A percentile compares a stretch with the other conserved stretches of the same genome.
Conservation (phyloP, 495 filamentous ascomycete species). For the Daldinia childiae region DNA sequence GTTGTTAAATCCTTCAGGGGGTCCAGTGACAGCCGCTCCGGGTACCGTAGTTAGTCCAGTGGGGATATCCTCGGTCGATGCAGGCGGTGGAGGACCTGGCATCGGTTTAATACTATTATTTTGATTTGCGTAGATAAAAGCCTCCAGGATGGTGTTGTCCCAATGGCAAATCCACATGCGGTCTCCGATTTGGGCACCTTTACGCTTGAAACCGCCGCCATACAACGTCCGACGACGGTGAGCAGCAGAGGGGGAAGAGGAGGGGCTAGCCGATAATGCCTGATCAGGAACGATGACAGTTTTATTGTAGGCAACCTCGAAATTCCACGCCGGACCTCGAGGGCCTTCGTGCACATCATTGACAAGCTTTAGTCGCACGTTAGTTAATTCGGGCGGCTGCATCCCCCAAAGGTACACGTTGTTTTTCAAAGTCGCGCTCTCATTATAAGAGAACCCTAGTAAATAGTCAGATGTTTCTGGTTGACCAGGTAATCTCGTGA, state of each 20-base stretch:
- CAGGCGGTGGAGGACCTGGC: slow-evolving; percentile 37
- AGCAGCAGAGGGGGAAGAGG: slow-evolving; percentile 21
- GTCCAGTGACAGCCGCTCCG: slow-evolving; percentile 38
- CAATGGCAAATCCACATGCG: slow-evolving; percentile 89
- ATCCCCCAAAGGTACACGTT: slow-evolving; percentile 72
- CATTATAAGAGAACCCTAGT: slow-evolving; percentile 49
- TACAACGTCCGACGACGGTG: slow-evolving; percentile 34
- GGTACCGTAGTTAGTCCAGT: slow-evolving; percentile 6
- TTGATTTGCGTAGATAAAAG: slow-evolving; percentile 80
- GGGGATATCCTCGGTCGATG: background rate
- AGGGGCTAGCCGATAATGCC: slow-evolving; percentile 48
- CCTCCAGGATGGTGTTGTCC: slow-evolving; percentile 82
- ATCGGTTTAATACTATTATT: slow-evolving; percentile 54
- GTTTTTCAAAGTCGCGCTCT: slow-evolving; percentile 45
- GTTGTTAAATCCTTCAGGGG: slow-evolving; percentile 11
- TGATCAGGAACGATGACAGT: slow-evolving; percentile 75
- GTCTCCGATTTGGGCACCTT: slow-evolving; percentile 66
- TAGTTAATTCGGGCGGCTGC: slow-evolving; percentile 69
- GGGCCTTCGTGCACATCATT: slow-evolving; percentile 66
- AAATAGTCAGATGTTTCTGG: slow-evolving; percentile 44
- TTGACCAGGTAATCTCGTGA: slow-evolving; percentile 34
- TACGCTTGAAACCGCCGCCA: slow-evolving; percentile 54
- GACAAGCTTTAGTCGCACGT: slow-evolving; percentile 67
- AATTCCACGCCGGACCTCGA: slow-evolving; percentile 80
- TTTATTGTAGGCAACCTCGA: slow-evolving; percentile 78